Evolutionary conservation across 768 basidiomycete species (phyloP), one percentile per base, ranked within the genome.

Genomic region (Mycena crocata): DNA sequence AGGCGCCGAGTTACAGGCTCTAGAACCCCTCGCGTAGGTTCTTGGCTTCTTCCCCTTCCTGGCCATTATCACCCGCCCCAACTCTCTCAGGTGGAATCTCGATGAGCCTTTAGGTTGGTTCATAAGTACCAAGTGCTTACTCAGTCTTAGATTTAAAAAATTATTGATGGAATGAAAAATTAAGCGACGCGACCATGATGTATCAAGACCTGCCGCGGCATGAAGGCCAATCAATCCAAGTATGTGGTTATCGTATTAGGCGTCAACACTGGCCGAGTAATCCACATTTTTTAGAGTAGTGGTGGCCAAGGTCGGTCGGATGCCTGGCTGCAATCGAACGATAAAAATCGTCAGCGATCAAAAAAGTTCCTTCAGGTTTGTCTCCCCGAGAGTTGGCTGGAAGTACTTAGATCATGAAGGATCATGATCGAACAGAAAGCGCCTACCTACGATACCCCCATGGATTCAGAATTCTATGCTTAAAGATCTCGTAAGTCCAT

Each of bases 1-100:
- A 57, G 32, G 62, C 68, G 68, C 69, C 69, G 48, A 67, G 34
- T 64, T 67, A 45, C 54, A 52, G 69, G 69, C 64, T 46, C 64
- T 6, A 49, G 49, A 62, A 57, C 24, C 34, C 40, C 40, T 39
- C 56, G 24, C 44, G 42, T 40, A 44, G 48, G 55, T 66, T 69
- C 57, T 37, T 28, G 46, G n/a, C 63, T 69, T 69, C 64, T 59
- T 21, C 21, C 48, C 31, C 55, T 48, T 69, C 48, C 35, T 40
- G 44, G 31, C 54, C 39, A 32, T 14, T 54, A 15, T 58, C 35
- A 52, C 50, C 31, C 49, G 61, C 56, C 14, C 56, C 51, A 57
- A 59, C 26, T 35, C 40, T 64, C 56, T 40, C 50, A 28, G 50
- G 54, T 49, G 26, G 37, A 62, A 57, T 49, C 40, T 67, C 23